Percentiles rank a stretch among this genome's conserved stretches.
phyloP scores from a whole-genome alignment of 202 grass and related monocot genomes.

The Eragrostis tef region DNA sequence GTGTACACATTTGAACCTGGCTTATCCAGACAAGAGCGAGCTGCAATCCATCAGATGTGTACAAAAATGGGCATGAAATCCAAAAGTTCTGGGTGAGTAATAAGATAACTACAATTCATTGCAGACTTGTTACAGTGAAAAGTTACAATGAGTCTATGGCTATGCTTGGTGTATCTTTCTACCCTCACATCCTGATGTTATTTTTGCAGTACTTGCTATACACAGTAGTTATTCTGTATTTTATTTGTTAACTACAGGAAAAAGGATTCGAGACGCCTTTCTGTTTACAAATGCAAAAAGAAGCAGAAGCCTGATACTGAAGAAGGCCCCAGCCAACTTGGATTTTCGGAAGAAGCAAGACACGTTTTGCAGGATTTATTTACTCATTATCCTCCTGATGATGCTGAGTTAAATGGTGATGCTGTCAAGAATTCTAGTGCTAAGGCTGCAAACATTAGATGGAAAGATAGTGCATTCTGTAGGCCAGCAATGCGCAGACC shows the following conservation, averaged over 20 bases:
- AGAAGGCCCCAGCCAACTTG: conserved; percentile 52
- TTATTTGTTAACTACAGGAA: conserved; percentile 47
- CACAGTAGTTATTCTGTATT: conserved; percentile 32
- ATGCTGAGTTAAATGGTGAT: conserved; percentile 62
- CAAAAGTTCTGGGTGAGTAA: conserved; percentile 87
- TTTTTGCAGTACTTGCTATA: conserved; percentile 14
- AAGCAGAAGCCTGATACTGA: conserved; percentile 45
- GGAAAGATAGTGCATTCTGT: conserved; percentile 72
- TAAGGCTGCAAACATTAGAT: conserved; percentile 54
- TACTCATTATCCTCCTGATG: conserved; percentile 75
- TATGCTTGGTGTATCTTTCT: conserved; percentile 34
- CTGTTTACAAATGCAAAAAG: conserved; percentile 70
- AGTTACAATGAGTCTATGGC: conserved; percentile 14
- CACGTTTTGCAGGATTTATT: conserved; percentile 83
- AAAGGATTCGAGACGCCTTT: conserved; percentile 53
- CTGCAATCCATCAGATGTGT: conserved; percentile 70
- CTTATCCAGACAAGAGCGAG: conserved; percentile 71
- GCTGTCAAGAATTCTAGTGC: conserved; percentile 42
- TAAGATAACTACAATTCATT: conserved; percentile 15
- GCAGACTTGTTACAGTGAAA: neutral
- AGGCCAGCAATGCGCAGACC: conserved; percentile 63
- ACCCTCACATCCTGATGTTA: conserved; percentile 2
- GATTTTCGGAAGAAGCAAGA: conserved; percentile 73
- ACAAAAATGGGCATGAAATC: conserved; percentile 85
- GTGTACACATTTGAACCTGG: conserved; percentile 72